Base-by-base conservation (phyloP, 2,329 filamentous ascomycete genomes). In the Dothiorella sarmentorum region DNA sequence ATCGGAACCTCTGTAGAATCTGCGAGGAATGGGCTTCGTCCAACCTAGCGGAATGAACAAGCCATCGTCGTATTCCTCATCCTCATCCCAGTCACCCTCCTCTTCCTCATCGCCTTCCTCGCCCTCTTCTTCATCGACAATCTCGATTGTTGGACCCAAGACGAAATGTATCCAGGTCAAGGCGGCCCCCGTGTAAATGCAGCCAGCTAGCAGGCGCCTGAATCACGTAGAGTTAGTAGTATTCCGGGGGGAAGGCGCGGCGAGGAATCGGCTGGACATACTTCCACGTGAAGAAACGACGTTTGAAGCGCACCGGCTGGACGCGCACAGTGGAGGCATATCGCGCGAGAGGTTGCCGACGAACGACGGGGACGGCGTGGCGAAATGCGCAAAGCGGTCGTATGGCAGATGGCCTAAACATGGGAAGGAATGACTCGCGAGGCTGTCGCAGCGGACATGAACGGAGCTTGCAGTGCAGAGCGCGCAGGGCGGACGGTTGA, bases 31-130 rank as follows among this genome's bases (percentile, higher is more conserved):
- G 59, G 73, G 70, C 51, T 68, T 74, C n/a, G 77, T 70, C 63
- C 76, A 75, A 5, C 77, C 77, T 22, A 81, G 68, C 20, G 80
- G 78, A 26, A 82, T 73, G 68, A 82, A 82, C 15, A 77, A 60
- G 13, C 73, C 58, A 29, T 65, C 61, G 20, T 61, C 56, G 1
- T 56, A 43, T 31, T 61, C 64, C n/a, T 70, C 65, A 22, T 63
- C 63, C 7, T 67, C 64, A 4, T 69, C 67, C 7, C 73, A 71
- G 0, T 70, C 69, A 1, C 66, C 64, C 2, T 69, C 66, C 2
- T 69, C 64, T 2, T 69, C 66, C 1, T 69, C 71, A 2, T 69
- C 69, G 2, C 68, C 69, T 5, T 69, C 68, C 7, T 72, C 66
- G 11, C 67, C 65, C 9, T 66, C 64, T 24, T 64, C 63, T 13